Conservation (phyloP, 768 basidiomycete genomes). For the Exidia glandulosa region DNA sequence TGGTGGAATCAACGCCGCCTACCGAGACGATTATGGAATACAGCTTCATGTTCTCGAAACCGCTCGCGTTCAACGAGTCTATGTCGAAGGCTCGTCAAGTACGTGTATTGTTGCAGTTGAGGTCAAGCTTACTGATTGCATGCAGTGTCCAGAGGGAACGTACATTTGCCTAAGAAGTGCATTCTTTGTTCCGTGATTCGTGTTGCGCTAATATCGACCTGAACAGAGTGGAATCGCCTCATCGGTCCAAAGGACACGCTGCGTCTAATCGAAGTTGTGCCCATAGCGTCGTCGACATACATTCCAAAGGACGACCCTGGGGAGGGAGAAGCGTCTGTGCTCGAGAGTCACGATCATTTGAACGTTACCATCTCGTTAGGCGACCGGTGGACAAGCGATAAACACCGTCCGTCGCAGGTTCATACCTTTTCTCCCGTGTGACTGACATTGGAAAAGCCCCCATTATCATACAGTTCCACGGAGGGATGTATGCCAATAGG, state of each 20-base stretch:
- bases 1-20: neutral
- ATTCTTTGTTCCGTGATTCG: neutral
- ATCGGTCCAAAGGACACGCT: neutral
- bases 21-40: neutral
- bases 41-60: neutral
- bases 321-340: neutral
- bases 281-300: neutral
- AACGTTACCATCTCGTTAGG: neutral
- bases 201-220: neutral
- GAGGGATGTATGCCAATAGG: neutral
- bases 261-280: neutral
- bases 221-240: neutral
- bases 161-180: neutral
- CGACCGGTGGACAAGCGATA: neutral
- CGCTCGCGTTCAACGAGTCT: neutral
- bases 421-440: too few relatives aligned
- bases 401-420: neutral
- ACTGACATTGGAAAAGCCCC: neutral
- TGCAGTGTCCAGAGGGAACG: neutral
- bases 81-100: neutral
- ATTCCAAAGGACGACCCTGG: neutral
- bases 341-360: neutral
- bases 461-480: neutral
- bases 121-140: neutral
- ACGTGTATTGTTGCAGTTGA: neutral